Base-by-base conservation (phyloP, 2,329 filamentous ascomycete species). In the Diplocarpon mali region DNA sequence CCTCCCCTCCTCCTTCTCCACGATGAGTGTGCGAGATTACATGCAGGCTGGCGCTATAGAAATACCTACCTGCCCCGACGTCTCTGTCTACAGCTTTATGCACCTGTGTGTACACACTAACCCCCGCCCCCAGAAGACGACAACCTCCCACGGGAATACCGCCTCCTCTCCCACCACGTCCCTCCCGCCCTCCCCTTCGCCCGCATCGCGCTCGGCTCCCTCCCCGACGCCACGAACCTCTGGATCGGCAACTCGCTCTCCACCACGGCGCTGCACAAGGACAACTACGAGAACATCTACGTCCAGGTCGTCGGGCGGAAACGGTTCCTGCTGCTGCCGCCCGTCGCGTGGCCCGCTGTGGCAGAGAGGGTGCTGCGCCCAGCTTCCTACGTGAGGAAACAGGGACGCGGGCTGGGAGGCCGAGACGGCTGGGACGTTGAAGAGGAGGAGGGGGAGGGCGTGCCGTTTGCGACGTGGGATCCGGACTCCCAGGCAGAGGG, bases 221-320 rank as follows among this genome's bases (percentile, higher is more conserved):
- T 65, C 0, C 82, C 85, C 0, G 85, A 92, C 51, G 85, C 85
- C 12, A 74, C 87, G 49, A 92, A 92, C 59, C 70, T 29, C 34
- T 90, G 85, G 85, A 78, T 92, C 40, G 85, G 85, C 43, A 84
- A 85, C 64, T 76, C 76, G 1, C 69, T 68, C 31, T 84, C 79
- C 20, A 70, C 75, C 1, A 89, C 85, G 0, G 80, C 82, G 0
- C 62, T 89, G 43, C 86, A 92, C 65, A 84, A 83, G 57, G 86
- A 92, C 64, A 84, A 84, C 56, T 90, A 89, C 62, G 85, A 92
- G 62, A 92, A 92, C 60, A 72, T 92, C 0, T 92, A 89, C 61
- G 81, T 86, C 1, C 85, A 90, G 57, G 63, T 90, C 12, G 62
- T 78, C 1, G 86, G 85, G 0, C 65, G 67, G 45, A 92, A 92